phyloP scores from a whole-genome alignment of 768 basidiomycete species.

The Sarcodon sp. region DNA sequence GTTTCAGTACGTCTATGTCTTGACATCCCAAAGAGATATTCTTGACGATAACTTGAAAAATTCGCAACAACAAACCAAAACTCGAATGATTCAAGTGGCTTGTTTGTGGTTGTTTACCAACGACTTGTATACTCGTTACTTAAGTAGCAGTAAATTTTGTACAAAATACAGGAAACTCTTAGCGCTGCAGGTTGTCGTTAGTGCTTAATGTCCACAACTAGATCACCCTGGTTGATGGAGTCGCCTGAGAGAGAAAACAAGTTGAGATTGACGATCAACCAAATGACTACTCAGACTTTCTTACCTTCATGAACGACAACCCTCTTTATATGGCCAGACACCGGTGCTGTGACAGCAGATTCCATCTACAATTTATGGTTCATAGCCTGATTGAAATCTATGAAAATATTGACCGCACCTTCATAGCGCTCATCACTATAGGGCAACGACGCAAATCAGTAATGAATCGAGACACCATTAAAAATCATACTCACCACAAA shows the following conservation, averaged over 20 bases:
- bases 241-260: constrained; percentile 41
- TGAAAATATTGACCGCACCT: constrained; percentile 35
- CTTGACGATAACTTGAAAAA: not conserved
- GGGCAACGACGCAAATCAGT: constrained; percentile 8
- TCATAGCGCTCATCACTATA: constrained; percentile 91
- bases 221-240: constrained; percentile 89
- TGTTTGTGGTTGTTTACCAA: no score
- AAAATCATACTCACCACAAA: constrained; percentile 54
- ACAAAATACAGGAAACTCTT: no score
- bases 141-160: no score
- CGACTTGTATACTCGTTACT: no score
- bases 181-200: constrained; percentile 13
- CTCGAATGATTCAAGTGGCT: no score
- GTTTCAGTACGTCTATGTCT: constrained; percentile 1
- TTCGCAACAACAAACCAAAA: not conserved
- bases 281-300: constrained; percentile 7
- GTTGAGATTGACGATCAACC: constrained; percentile 1
- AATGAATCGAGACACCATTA: constrained; percentile 4
- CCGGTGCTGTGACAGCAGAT: constrained; percentile 90
- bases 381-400: constrained; percentile 3
- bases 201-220: constrained; percentile 81
- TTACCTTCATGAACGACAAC: constrained; percentile 82
- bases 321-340: constrained; percentile 92
- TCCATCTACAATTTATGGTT: constrained; percentile 65
- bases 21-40: not conserved